A percentile compares a stretch with the other conserved stretches of the same genome.
Conservation (phyloP, 768 basidiomycete species). For the Rhizopogon vesiculosus region DNA sequence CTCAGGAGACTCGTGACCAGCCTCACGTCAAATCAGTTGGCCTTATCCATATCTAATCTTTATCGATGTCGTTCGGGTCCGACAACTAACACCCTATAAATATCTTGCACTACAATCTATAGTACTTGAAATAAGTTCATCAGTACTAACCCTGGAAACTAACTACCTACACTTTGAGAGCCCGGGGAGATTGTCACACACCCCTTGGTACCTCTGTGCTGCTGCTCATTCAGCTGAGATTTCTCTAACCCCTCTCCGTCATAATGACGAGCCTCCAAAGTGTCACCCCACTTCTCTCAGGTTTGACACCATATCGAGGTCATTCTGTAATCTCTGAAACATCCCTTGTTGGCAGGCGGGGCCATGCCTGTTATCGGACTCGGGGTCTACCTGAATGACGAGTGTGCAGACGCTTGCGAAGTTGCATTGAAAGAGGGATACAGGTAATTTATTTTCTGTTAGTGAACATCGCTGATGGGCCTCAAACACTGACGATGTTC, state of each 20-base stretch:
- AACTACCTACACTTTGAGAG: not conserved
- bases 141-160: too few relatives aligned
- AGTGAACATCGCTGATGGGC: not conserved
- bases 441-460: slow-evolving; percentile 11
- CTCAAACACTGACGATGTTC: not conserved
- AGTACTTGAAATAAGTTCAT: too few relatives aligned
- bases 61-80: too few relatives aligned
- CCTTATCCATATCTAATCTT: too few relatives aligned
- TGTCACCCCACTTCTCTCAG: not conserved
- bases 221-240: not conserved
- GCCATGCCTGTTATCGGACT: slow-evolving; percentile 22
- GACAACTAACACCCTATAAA: too few relatives aligned
- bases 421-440: slow-evolving; percentile 21
- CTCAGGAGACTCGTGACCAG: too few relatives aligned
- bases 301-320: not conserved
- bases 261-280: not conserved
- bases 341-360: slow-evolving; percentile 9
- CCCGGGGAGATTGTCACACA: not conserved
- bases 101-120: too few relatives aligned
- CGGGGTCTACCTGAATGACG: slow-evolving; percentile 17
- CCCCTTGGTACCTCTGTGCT: not conserved
- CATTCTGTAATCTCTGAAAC: not conserved
- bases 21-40: too few relatives aligned
- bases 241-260: not conserved
- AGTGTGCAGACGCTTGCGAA: slow-evolving; percentile 11